phyloP scores from a whole-genome alignment of 169 alveolate species.

The Toxoplasma gondii region DNA sequence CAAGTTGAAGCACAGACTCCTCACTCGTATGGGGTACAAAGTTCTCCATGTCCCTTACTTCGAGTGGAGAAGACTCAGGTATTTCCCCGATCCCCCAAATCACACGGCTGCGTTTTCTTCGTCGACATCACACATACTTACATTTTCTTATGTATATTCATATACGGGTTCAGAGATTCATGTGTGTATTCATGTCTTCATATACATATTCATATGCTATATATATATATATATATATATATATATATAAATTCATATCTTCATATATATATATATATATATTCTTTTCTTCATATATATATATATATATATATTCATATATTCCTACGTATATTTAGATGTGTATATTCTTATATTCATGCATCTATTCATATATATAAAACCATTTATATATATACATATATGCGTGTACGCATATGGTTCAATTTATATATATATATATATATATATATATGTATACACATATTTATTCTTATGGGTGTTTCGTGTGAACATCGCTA shows the following conservation, averaged over 20 bases:
- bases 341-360: too few species aligned
- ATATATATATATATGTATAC: neutral
- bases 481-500: neutral
- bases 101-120: neutral
- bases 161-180: too few species aligned
- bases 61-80: conserved; percentile 86
- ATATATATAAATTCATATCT: too few species aligned
- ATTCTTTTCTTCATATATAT: too few species aligned
- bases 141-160: neutral
- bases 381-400: neutral
- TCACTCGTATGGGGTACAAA: conserved; percentile 89
- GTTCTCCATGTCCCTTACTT: conserved; percentile 85
- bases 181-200: too few species aligned
- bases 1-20: conserved; percentile 90
- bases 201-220: too few species aligned
- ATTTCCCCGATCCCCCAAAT: neutral
- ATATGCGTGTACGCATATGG: neutral
- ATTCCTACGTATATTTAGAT: neutral
- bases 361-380: too few species aligned
- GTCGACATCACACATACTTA: neutral
- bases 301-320: too few species aligned
- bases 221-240: too few species aligned
- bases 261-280: too few species aligned
- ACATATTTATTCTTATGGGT: neutral
- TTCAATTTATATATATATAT: neutral